These are phyloP conservation scores for Cystobasidium sp. DNA, from an alignment of 1,284 basidiomycete genomes.

Conservation along the genomic window DNA sequence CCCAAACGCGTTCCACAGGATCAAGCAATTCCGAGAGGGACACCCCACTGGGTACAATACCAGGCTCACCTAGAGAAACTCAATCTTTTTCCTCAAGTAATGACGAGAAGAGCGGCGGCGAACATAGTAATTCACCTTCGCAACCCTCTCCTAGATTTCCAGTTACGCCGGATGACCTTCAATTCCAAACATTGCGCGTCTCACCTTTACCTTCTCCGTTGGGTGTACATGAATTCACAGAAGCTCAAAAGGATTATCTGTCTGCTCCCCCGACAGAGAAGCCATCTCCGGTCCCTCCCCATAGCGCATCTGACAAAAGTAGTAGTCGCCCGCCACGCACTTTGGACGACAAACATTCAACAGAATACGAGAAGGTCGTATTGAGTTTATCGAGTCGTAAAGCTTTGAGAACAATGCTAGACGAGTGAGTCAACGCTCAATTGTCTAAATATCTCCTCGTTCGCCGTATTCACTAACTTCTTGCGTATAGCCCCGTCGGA, in stretches of 20 bases:
- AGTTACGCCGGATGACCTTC: conserved; percentile 11
- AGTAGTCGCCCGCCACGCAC: background rate
- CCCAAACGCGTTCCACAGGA: conserved; percentile 23
- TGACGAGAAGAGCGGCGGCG: conserved; percentile 3
- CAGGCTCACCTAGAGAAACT: conserved; percentile 25
- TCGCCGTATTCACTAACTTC: background rate
- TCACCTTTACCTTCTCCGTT: conserved; percentile 22
- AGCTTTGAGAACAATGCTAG: conserved; percentile 40
- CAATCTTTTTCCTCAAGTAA: conserved; percentile 22
- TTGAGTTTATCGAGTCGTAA: conserved; percentile 39
- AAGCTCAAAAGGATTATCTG: background rate
- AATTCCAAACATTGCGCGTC: conserved; percentile 2
- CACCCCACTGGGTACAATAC: conserved; percentile 10
- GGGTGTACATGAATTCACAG: background rate
- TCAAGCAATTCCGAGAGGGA: conserved; percentile 16
- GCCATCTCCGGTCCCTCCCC: background rate
- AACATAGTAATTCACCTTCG: conserved; percentile 9
- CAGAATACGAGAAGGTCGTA: conserved; percentile 37
- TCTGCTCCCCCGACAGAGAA: background rate
- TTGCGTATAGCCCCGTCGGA: conserved; percentile 22
- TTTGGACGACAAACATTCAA: background rate
- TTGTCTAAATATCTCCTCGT: background rate
- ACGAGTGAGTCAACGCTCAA: conserved; percentile 34
- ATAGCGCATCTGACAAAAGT: background rate
- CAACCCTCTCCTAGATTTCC: conserved; percentile 10